Percentiles rank a stretch among this genome's conserved stretches.
Conservation (phyloP, 1,139 yeast genomes). For the Hyphopichia pseudoburtonii region DNA sequence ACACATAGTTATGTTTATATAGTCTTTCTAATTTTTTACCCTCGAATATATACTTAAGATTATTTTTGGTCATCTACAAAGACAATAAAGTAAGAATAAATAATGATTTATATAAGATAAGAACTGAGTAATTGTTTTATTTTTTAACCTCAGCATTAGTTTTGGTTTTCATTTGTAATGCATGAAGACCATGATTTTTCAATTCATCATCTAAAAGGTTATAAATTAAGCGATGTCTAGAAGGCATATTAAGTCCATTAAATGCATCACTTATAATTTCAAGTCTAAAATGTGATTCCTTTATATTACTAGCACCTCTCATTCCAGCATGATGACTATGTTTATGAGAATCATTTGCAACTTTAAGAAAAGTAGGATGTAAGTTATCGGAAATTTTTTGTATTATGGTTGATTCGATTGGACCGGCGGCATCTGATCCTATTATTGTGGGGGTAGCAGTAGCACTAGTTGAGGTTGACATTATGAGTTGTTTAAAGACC, state of each 20-base stretch:
- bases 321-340: slow-evolving; percentile 90
- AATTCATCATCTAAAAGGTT: slow-evolving; percentile 70
- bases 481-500: no score
- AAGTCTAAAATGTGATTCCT: slow-evolving; percentile 81
- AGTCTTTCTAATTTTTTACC: neutral
- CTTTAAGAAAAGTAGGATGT: slow-evolving; percentile 51
- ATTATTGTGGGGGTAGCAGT: slow-evolving; percentile 7
- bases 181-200: slow-evolving; percentile 74
- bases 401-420: slow-evolving; percentile 52
- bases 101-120: no score
- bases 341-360: slow-evolving; percentile 81
- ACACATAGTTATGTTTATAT: no score
- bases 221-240: slow-evolving; percentile 79
- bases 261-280: slow-evolving; percentile 73
- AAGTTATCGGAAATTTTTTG: slow-evolving; percentile 47
- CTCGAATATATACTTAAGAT: neutral
- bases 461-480: neutral
- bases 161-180: slow-evolving; percentile 81
- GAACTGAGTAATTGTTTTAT: neutral
- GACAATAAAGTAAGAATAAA: neutral
- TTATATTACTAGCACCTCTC: slow-evolving; percentile 67
- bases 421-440: slow-evolving; percentile 35
- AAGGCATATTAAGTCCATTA: slow-evolving; percentile 64
- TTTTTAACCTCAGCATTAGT: slow-evolving; percentile 62
- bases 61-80: neutral